Evolutionary conservation across 345 rosid genomes (phyloP), one percentile per base, ranked within the genome.

Genomic region (Eucalyptus caleyi): DNA sequence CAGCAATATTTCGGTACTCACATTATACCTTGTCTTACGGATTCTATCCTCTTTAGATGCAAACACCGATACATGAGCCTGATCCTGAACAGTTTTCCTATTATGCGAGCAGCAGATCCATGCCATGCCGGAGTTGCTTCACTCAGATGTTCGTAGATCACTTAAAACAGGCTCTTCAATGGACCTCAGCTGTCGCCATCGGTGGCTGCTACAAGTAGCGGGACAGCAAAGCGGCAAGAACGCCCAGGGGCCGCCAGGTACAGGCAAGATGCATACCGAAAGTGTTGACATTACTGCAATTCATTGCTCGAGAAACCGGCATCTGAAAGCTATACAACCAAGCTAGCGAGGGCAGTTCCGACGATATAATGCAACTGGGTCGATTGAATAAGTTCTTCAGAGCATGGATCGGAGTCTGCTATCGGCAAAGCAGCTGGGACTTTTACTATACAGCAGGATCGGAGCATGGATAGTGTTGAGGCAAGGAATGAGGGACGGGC

Each of bases 211-310:
- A 97, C 98, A 51, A 95, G 96, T 87, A 96, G 97, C 89, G 96
- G 97, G 86, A 87, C 86, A 51, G 90, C 96, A 56, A 96, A 96
- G 95, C 91, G 93, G 92, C 98, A 95, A 93, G 99, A 96, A 90
- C 98, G 99, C 96, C 89, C 99, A 97, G 87, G 99, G 99, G 67
- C 99, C 99, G 87, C 99, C 99, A n/a, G 99, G 99, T 91, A 97
- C 99, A 62, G 99, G 99, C 89, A 96, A 97, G 95, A 97, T 98
- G 3, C 99, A 97, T 89, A 97, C 98, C 12, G 97, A 97, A 27
- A 97, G 91, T 97, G 95, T 92, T 98, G 96, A 93, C 99, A 97
- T 86, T 97, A 97, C 90, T 96, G 96, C 92, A 95, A 94, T 91
- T 95, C 99, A 56, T 94, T 97, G 93, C 97, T 97, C 49, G 96